Conservation (phyloP, 169 alveolate species). For the Cryptosporidium sp. region DNA sequence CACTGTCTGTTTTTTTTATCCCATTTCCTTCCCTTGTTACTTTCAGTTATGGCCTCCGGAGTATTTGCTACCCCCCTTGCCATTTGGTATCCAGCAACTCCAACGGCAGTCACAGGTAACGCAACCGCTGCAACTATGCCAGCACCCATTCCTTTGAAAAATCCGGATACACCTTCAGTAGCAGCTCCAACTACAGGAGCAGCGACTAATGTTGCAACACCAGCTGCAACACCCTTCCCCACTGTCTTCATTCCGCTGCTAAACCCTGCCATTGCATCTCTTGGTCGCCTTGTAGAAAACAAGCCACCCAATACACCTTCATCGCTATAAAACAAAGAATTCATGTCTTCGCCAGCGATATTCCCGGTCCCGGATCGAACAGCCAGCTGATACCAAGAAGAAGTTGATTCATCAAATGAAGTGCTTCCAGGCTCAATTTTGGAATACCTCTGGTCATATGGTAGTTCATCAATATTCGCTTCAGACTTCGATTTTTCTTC, state of each 20-base stretch:
- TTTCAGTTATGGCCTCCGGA: conserved; percentile 89
- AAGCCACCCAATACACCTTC: conserved; percentile 79
- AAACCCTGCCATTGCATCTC: conserved; percentile 87
- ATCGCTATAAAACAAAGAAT: conserved; percentile 39
- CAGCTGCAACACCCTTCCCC: conserved; percentile 90
- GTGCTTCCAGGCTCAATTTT: conserved; percentile 70
- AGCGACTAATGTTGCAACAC: conserved; percentile 88
- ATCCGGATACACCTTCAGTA: conserved; percentile 89
- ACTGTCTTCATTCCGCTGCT: conserved; percentile 89
- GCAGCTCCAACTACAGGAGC: conserved; percentile 90
- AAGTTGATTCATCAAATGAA: conserved; percentile 48
- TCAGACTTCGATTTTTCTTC: conserved; percentile 53
- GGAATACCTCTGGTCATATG: conserved; percentile 56
- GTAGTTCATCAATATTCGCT: conserved; percentile 28
- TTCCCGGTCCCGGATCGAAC: conserved; percentile 26
- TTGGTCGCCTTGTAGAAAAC: conserved; percentile 85
- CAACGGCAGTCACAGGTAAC: conserved; percentile 88
- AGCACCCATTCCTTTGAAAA: conserved; percentile 90
- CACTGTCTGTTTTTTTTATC: conserved; percentile 87
- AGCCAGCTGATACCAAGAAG: conserved; percentile 70
- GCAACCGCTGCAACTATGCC: conserved; percentile 89
- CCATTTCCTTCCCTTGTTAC: conserved; percentile 89
- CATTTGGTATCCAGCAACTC: conserved; percentile 90
- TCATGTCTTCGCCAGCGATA: conserved; percentile 30
- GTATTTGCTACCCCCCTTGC: conserved; percentile 89